phyloP scores from a whole-genome alignment of 2,329 filamentous ascomycete species.

The Penicillium sp. region DNA sequence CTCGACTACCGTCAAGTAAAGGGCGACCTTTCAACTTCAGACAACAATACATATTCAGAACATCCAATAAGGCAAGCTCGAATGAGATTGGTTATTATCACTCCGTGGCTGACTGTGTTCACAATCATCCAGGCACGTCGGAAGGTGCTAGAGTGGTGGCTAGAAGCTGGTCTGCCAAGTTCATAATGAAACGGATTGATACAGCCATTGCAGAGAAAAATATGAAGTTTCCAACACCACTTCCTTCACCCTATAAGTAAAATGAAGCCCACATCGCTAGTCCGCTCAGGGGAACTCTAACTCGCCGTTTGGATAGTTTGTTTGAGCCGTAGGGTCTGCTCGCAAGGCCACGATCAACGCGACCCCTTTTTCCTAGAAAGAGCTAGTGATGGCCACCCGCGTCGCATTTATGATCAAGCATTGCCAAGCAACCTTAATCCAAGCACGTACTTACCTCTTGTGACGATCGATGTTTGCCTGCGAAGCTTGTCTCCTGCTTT shows the following conservation, averaged over 20 bases:
- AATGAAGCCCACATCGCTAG: conserved; percentile 5
- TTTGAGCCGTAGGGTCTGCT: conserved; percentile 24
- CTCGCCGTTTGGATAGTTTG: conserved; percentile 35
- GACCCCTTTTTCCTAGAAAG: conserved; percentile 13
- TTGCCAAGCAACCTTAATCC: conserved; percentile 45
- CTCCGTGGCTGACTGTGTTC: no score
- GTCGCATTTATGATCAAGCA: conserved; percentile 41
- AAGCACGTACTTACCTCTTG: conserved; percentile 50
- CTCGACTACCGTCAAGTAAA: no score
- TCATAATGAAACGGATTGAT: conserved; percentile 12
- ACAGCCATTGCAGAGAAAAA: conserved; percentile 19
- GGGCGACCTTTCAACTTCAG: no score
- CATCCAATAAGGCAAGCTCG: no score
- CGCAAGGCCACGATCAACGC: conserved; percentile 6
- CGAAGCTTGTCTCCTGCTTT: background rate
- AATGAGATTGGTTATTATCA: no score
- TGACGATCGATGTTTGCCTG: conserved; percentile 47
- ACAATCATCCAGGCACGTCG: no score
- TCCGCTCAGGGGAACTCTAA: no score
- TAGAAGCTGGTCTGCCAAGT: no score
- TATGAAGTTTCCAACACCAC: conserved; percentile 13
- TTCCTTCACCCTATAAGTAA: conserved; percentile 9
- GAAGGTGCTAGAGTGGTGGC: no score
- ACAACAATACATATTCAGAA: no score
- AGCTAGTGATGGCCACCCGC: conserved; percentile 50